These are phyloP conservation scores for Areca catechu DNA, from an alignment of 176 grass and related monocot genomes.

Conservation along the genomic window DNA sequence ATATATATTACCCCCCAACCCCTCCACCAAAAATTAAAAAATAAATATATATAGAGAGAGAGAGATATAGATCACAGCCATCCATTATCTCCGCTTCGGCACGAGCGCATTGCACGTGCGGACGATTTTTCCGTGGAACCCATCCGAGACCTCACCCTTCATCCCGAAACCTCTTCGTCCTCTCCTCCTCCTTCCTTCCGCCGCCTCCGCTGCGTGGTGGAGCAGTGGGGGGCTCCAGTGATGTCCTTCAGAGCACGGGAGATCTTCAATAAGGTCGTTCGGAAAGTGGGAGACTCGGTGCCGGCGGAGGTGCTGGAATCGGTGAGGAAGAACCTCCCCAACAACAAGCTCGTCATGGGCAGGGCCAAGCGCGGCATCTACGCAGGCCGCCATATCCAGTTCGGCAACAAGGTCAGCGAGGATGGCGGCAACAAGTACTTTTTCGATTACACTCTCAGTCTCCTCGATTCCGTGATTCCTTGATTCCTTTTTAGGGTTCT, in stretches of 20 bases:
- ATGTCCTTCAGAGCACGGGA: conserved; percentile 80
- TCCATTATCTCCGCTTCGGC: no score
- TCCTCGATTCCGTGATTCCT: not conserved
- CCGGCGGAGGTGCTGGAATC: conserved; percentile 56
- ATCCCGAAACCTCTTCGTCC: no score
- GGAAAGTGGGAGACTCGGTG: conserved; percentile 40
- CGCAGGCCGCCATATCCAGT: conserved; percentile 81
- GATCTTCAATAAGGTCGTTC: conserved; percentile 82
- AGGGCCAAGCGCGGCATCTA: conserved; percentile 90
- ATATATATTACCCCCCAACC: no score
- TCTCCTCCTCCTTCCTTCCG: no score
- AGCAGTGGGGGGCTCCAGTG: not conserved
- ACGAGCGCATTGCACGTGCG: no score
- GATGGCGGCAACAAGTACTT: conserved; percentile 91
- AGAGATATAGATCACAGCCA: no score
- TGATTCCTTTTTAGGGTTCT: not conserved
- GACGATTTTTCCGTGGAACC: no score
- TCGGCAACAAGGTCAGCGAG: conserved; percentile 90
- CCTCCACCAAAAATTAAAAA: no score
- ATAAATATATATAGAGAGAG: no score
- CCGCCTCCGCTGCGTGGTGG: no score
- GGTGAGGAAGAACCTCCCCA: conserved; percentile 55
- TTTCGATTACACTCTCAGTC: not conserved
- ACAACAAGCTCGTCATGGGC: conserved; percentile 73
- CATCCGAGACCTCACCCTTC: no score